Conservation (phyloP, 169 alveolate species). For the Ichthyophthirius multifiliis region DNA sequence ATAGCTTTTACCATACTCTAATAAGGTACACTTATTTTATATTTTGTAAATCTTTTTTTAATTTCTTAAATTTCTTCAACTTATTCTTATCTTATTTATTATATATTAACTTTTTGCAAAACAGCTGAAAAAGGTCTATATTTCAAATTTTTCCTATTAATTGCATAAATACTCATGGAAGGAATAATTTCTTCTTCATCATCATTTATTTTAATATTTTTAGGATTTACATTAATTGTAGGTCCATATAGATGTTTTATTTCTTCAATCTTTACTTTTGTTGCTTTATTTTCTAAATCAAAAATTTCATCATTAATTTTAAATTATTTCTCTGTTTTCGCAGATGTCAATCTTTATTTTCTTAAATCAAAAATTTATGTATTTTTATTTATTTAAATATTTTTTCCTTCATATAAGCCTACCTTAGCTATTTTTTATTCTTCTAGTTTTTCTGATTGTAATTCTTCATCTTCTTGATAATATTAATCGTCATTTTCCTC, state of each 20-base stretch:
- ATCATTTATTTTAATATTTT: neutral
- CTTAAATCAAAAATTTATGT: neutral
- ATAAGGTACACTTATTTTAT: neutral
- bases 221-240: neutral
- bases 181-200: neutral
- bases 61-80: slow-evolving; percentile 5
- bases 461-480: neutral
- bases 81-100: neutral
- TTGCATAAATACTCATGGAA: neutral
- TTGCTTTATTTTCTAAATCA: neutral
- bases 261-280: neutral
- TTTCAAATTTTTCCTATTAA: neutral
- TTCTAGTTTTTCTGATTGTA: neutral
- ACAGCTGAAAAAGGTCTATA: slow-evolving; percentile 2
- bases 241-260: neutral
- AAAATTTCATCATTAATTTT: neutral
- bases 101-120: neutral
- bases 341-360: neutral
- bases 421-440: neutral
- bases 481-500: neutral
- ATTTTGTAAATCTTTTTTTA: neutral
- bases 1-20: neutral
- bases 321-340: neutral
- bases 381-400: neutral
- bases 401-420: neutral